Evolutionary conservation across 2,329 filamentous ascomycete genomes (phyloP).

Genomic region (Scedosporium minutisporum): DNA sequence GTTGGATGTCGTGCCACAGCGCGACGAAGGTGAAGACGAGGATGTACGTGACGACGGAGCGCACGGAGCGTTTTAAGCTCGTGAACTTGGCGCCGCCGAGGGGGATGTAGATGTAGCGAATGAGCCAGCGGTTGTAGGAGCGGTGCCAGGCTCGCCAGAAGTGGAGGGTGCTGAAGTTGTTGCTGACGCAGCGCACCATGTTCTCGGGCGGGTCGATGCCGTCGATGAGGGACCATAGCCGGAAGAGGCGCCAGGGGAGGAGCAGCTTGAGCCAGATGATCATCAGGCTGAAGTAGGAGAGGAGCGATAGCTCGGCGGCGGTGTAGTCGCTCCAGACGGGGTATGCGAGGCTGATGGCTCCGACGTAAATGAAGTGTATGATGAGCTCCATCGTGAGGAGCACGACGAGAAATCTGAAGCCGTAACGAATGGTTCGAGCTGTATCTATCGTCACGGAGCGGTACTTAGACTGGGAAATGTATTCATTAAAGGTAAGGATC

Average conservation of each 20-base stretch:
- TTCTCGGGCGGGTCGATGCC: conserved; percentile 94
- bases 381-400: conserved; percentile 85
- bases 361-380: conserved; percentile 85
- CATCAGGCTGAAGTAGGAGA: conserved; percentile 93
- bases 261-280: conserved; percentile 97
- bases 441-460: conserved; percentile 59
- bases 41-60: conserved; percentile 65
- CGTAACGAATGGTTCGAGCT: conserved; percentile 69
- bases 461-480: conserved; percentile 76
- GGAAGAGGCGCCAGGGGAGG: conserved; percentile 96
- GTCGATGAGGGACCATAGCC: conserved; percentile 87
- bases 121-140: conserved; percentile 86
- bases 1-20: conserved; percentile 93
- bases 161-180: conserved; percentile 82
- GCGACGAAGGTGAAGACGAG: conserved; percentile 94
- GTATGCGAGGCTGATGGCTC: conserved; percentile 75
- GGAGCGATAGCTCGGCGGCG: conserved; percentile 75
- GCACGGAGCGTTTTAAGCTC: conserved; percentile 34
- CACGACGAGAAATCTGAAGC: conserved; percentile 67
- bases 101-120: conserved; percentile 89
- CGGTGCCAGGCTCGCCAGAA: conserved; percentile 98
- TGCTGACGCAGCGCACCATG: conserved; percentile 91
- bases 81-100: conserved; percentile 61
- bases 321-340: conserved; percentile 79
- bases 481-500: conserved; percentile 97